Base-by-base conservation (phyloP, 495 filamentous ascomycete genomes). In the Neohortaea acidophila region DNA sequence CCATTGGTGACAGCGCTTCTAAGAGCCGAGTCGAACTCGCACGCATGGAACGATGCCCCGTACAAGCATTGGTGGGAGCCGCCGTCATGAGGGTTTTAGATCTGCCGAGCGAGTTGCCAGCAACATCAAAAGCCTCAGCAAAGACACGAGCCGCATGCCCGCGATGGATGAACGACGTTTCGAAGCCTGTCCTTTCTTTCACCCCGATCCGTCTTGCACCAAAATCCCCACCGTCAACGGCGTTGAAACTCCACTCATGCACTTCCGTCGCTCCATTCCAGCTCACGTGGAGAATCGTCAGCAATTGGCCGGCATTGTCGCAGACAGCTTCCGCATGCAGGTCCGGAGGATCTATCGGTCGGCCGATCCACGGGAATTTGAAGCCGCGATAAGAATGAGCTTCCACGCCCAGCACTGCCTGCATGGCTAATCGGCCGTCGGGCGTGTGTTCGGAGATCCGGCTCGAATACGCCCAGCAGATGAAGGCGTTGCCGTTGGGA, bases 191-290 rank as follows among this genome's bases (percentile, higher is more conserved):
- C n/a, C n/a, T n/a, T n/a, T n/a, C n/a, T n/a, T n/a, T n/a, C n/a
- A n/a, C n/a, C n/a, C n/a, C n/a, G n/a, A n/a, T n/a, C n/a, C n/a
- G n/a, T n/a, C n/a, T n/a, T n/a, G n/a, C n/a, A n/a, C n/a, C n/a
- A n/a, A n/a, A n/a, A n/a, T n/a, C n/a, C n/a, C n/a, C n/a, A n/a
- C n/a, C n/a, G n/a, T n/a, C n/a, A n/a, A n/a, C n/a, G n/a, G n/a
- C n/a, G n/a, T n/a, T n/a, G n/a, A 34, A 3, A 21, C 21, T 28
- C 51, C 51, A 54, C 10, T 30, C 28, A 15, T 25, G 22, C 13
- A 51, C 33, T 10, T 48, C 47, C 6, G 47, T 53, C 2, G 51
- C 51, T 19, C 51, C 51, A 35, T 53, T 53, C 51, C 51, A 53
- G 23, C 33, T 39, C 9, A 45, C 37, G 29, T 53, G 42, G 21